Percentiles rank a stretch among this genome's conserved stretches.
Evolutionary conservation across 179 eudicot genomes (phyloP).

Genomic region (Heliamphora pulchella): DNA sequence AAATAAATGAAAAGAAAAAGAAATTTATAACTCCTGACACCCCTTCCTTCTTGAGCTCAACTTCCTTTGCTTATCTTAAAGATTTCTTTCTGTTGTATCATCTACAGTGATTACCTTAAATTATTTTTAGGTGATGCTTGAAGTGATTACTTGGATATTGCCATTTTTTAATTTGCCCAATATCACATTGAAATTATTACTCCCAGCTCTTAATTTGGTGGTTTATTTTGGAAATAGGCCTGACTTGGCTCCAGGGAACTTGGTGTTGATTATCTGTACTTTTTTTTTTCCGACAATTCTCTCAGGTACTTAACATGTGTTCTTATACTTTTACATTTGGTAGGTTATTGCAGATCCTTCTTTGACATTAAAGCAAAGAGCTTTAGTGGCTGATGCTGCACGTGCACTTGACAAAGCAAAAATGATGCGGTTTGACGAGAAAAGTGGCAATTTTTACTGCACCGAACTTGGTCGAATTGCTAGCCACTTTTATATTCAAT

Average conservation of each 20-base stretch:
- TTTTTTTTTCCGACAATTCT: neutral
- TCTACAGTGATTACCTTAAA: neutral
- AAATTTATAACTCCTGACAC: neutral
- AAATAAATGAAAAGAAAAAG: neutral
- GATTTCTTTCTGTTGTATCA: neutral
- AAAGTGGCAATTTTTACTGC: conserved; percentile 97
- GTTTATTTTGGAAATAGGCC: neutral
- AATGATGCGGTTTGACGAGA: conserved; percentile 99
- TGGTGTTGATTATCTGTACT: neutral
- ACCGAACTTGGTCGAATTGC: conserved; percentile 99
- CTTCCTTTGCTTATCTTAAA: neutral
- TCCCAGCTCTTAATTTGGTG: neutral
- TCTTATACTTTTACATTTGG: conserved; percentile 13
- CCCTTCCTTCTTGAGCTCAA: neutral
- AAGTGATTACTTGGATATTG: neutral
- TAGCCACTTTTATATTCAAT: conserved; percentile 94
- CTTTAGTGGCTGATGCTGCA: conserved; percentile 89
- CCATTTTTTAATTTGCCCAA: neutral
- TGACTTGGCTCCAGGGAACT: neutral
- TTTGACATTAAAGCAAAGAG: conserved; percentile 85
- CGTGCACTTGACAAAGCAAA: conserved; percentile 97
- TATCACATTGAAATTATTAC: neutral
- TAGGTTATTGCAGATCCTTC: conserved; percentile 98
- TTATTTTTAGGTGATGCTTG: too few relatives aligned
- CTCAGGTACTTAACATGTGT: neutral